A percentile compares a stretch with the other conserved stretches of the same genome.
These are phyloP conservation scores for Pichia sp. DNA, from an alignment of 1,139 yeast species.

Conservation along the genomic window DNA sequence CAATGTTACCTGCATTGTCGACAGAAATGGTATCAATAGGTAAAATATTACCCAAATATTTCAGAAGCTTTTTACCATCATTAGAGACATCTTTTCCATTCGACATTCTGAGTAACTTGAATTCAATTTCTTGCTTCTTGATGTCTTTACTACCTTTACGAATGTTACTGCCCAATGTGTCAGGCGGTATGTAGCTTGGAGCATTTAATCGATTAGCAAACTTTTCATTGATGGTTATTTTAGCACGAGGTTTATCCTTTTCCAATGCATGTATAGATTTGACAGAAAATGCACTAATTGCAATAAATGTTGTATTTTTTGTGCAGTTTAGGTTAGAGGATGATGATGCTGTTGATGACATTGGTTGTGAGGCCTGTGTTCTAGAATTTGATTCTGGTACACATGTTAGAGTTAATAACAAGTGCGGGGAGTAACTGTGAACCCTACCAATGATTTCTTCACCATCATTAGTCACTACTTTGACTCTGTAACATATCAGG, in stretches of 20 bases:
- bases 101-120: constrained; percentile 15
- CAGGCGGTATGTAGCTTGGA: constrained; percentile 19
- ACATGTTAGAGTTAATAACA: constrained; percentile 17
- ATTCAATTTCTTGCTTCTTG: constrained; percentile 19
- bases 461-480: constrained; percentile 54
- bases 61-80: constrained; percentile 46
- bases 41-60: constrained; percentile 41
- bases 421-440: constrained; percentile 48
- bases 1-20: constrained; percentile 37
- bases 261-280: constrained; percentile 45
- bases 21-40: constrained; percentile 41
- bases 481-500: constrained; percentile 39
- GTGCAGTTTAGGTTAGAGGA: constrained; percentile 1
- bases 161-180: constrained; percentile 17
- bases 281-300: constrained; percentile 54
- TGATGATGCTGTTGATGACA: constrained; percentile 19
- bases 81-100: constrained; percentile 29
- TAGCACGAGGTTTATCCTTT: constrained; percentile 25
- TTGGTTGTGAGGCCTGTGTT: too few species aligned
- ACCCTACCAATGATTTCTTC: constrained; percentile 52
- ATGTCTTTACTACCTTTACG: constrained; percentile 16
- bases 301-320: constrained; percentile 36
- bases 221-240: constrained; percentile 18
- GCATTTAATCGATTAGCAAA: constrained; percentile 16
- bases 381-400: not conserved